Percentiles rank a stretch among this genome's conserved stretches.
Evolutionary conservation across 768 basidiomycete genomes (phyloP).

Genomic region (Lenzites betulinus): DNA sequence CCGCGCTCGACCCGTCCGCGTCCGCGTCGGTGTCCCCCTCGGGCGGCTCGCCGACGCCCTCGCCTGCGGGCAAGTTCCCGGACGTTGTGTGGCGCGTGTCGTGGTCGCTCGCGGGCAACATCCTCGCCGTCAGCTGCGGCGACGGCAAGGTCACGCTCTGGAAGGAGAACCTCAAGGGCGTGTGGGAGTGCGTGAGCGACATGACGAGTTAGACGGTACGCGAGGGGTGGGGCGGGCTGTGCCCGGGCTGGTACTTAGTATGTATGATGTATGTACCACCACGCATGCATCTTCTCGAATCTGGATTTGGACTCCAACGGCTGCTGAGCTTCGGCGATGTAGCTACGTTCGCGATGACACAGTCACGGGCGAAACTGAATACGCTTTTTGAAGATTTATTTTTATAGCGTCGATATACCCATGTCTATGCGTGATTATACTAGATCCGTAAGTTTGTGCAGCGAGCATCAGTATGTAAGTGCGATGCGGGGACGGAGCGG

Average conservation of each 20-base stretch:
- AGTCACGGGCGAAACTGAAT: too few species aligned
- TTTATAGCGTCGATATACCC: slow-evolving; percentile 1
- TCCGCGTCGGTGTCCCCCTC: slow-evolving; percentile 44
- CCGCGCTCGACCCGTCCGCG: slow-evolving; percentile 69
- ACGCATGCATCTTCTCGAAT: too few species aligned
- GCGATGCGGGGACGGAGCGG: neutral
- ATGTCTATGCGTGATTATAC: slow-evolving; percentile 14
- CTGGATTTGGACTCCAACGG: too few species aligned
- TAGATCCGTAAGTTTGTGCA: slow-evolving; percentile 8
- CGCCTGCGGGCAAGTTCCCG: slow-evolving; percentile 75
- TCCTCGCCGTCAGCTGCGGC: slow-evolving; percentile 94
- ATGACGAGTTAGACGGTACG: slow-evolving; percentile 69
- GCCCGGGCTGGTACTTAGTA: too few species aligned
- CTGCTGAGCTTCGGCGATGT: too few species aligned
- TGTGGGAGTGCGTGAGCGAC: slow-evolving; percentile 97
- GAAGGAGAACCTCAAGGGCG: slow-evolving; percentile 96
- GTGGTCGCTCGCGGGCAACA: slow-evolving; percentile 96
- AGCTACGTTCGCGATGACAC: too few species aligned
- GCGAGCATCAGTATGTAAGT: neutral
- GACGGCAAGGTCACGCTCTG: slow-evolving; percentile 98
- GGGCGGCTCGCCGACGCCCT: slow-evolving; percentile 36
- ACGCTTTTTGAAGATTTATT: neutral
- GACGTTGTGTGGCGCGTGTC: slow-evolving; percentile 99
- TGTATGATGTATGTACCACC: too few species aligned
- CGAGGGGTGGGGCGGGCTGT: too few species aligned